These are phyloP conservation scores for Uromyces viciae-fabae DNA, from an alignment of 1,284 basidiomycete species.

Conservation along the genomic window DNA sequence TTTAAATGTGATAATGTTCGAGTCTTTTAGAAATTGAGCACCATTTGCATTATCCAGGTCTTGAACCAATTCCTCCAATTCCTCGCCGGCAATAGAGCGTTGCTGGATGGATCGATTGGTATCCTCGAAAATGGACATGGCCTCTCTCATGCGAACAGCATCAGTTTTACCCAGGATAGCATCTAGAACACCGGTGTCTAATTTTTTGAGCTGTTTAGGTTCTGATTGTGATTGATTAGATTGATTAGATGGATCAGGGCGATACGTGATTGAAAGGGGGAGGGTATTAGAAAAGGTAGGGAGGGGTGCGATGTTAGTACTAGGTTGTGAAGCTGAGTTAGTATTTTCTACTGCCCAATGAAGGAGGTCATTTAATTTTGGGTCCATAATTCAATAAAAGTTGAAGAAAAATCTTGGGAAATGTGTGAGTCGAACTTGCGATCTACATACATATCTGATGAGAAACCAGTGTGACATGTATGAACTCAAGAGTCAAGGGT, in stretches of 20 bases:
- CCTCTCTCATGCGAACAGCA: slow-evolving; percentile 34
- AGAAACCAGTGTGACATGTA: too few relatives aligned
- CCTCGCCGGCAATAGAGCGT: slow-evolving; percentile 24
- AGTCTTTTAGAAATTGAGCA: too few relatives aligned
- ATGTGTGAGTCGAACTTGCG: too few relatives aligned
- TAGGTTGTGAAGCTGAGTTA: not conserved
- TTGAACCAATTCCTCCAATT: slow-evolving; percentile 39
- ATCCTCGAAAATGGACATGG: slow-evolving; percentile 26
- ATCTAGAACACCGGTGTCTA: slow-evolving; percentile 30
- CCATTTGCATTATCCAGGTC: slow-evolving; percentile 42
- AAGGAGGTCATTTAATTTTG: slow-evolving; percentile 34
- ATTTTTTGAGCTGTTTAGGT: not conserved
- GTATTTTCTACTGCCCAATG: slow-evolving; percentile 43
- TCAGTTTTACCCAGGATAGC: slow-evolving; percentile 36
- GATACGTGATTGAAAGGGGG: slow-evolving; percentile 1
- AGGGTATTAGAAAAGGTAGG: not conserved
- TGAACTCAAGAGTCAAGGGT: too few relatives aligned
- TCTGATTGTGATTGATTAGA: not conserved
- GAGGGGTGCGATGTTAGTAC: slow-evolving; percentile 18
- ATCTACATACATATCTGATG: too few relatives aligned
- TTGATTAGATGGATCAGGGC: not conserved
- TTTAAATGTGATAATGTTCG: too few relatives aligned
- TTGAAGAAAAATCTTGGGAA: too few relatives aligned
- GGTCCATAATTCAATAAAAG: too few relatives aligned
- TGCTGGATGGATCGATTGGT: not conserved